Conservation (phyloP, 768 basidiomycete genomes). For the Tricholoma matsutake region DNA sequence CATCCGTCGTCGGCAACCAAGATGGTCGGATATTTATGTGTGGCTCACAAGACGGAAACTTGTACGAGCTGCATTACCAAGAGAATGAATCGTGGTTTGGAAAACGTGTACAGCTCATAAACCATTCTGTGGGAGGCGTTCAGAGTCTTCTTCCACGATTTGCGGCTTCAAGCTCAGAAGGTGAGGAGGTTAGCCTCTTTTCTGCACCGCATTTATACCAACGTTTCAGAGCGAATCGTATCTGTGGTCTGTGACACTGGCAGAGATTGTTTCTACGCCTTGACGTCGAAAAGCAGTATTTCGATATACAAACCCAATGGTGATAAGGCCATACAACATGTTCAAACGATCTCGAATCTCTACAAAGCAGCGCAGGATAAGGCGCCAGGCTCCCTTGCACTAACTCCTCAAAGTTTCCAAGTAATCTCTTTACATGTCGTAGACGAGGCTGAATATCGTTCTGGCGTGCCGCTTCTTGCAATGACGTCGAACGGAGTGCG, state of each 20-base stretch:
- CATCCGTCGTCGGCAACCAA: conserved; percentile 71
- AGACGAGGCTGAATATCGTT: conserved; percentile 60
- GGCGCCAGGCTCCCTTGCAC: conserved; percentile 69
- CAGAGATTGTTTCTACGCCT: conserved; percentile 75
- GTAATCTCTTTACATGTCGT: conserved; percentile 72
- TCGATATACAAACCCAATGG: conserved; percentile 61
- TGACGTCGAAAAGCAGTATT: conserved; percentile 63
- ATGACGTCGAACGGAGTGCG: conserved; percentile 81
- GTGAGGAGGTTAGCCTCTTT: conserved; percentile 38
- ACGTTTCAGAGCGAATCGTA: conserved; percentile 62
- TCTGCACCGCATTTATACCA: conserved; percentile 6
- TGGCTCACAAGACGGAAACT: conserved; percentile 77
- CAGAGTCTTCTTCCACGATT: conserved; percentile 80
- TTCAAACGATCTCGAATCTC: conserved; percentile 74
- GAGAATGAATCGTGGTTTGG: conserved; percentile 91
- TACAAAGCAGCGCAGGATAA: conserved; percentile 80
- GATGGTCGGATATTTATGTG: conserved; percentile 92
- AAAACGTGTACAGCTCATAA: conserved; percentile 79
- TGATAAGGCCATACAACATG: conserved; percentile 64
- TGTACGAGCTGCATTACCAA: conserved; percentile 93
- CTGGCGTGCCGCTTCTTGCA: conserved; percentile 73
- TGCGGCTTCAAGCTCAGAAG: conserved; percentile 57
- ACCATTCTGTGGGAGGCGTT: conserved; percentile 79
- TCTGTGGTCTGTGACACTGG: conserved; percentile 62
- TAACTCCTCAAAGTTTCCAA: conserved; percentile 67